phyloP scores from a whole-genome alignment of 768 basidiomycete species.

The Phylloporus scabripes region DNA sequence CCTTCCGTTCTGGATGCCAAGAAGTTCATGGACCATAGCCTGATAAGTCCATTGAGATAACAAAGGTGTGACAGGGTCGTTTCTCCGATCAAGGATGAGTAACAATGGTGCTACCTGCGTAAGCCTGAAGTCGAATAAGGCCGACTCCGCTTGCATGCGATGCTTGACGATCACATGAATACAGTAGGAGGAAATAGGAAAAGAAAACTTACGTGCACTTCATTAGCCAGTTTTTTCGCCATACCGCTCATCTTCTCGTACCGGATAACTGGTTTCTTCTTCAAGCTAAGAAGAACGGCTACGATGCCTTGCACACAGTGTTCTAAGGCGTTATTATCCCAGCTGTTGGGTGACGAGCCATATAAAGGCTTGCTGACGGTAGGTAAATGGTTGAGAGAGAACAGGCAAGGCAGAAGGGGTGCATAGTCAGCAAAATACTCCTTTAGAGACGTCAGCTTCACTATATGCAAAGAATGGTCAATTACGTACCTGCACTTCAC shows the following conservation, averaged over 20 bases:
- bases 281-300: slow-evolving; percentile 86
- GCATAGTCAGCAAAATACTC: slow-evolving; percentile 98
- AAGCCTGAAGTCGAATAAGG: slow-evolving; percentile 87
- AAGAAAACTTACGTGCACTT: slow-evolving; percentile 60
- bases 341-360: slow-evolving; percentile 64
- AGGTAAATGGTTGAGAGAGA: slow-evolving; percentile 79
- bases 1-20: slow-evolving; percentile 91
- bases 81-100: slow-evolving; percentile 89
- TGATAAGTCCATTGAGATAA: slow-evolving; percentile 99
- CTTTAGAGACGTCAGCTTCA: slow-evolving; percentile 35
- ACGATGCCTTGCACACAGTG: slow-evolving; percentile 75
- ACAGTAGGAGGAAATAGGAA: background rate
- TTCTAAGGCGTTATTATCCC: slow-evolving; percentile 70
- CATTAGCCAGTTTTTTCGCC: slow-evolving; percentile 83
- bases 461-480: background rate
- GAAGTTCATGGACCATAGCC: slow-evolving; percentile 96
- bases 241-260: slow-evolving; percentile 91
- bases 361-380: slow-evolving; percentile 59
- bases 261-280: slow-evolving; percentile 91
- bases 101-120: slow-evolving; percentile 86
- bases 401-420: slow-evolving; percentile 78
- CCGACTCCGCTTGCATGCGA: slow-evolving; percentile 71
- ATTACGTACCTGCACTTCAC: slow-evolving; percentile 81
- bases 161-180: slow-evolving; percentile 43
- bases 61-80: slow-evolving; percentile 95